A percentile compares a stretch with the other conserved stretches of the same genome.
These are phyloP conservation scores for Lodderomyces theae DNA, from an alignment of 1,139 yeast species.

Conservation along the genomic window DNA sequence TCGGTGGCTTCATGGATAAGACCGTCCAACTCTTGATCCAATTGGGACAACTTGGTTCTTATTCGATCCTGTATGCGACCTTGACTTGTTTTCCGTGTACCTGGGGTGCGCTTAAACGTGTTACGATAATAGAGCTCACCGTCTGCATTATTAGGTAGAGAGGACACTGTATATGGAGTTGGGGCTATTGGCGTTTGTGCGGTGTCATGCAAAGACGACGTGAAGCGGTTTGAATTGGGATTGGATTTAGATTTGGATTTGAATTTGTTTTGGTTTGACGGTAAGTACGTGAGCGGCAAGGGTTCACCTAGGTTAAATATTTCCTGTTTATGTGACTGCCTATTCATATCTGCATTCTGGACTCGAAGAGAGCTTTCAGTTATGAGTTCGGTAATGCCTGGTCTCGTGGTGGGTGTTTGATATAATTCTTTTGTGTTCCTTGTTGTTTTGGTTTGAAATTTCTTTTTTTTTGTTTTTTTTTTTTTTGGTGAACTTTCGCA, in stretches of 20 bases:
- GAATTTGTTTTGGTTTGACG: constrained; percentile 4
- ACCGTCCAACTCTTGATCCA: constrained; percentile 8
- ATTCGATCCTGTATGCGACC: constrained; percentile 2
- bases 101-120: neutral
- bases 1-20: constrained; percentile 8
- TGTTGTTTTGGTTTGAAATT: no score
- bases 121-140: neutral
- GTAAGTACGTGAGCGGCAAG: constrained; percentile 33
- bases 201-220: no score
- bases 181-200: constrained; percentile 5
- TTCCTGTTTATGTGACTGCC: constrained; percentile 9
- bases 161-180: constrained; percentile 7
- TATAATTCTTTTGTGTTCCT: no score
- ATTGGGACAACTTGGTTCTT: constrained; percentile 10
- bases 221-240: constrained; percentile 1
- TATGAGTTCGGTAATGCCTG: neutral
- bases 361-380: no score
- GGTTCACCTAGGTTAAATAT: constrained; percentile 31
- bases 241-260: no score
- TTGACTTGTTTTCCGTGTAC: neutral
- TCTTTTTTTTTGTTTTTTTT: no score
- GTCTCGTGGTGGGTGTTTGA: no score
- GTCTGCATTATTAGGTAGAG: neutral
- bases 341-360: constrained; percentile 2
- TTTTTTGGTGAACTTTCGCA: neutral